Evolutionary conservation across 2,329 filamentous ascomycete species (phyloP).

Genomic region (Neophaeococcomyces mojaviensis): DNA sequence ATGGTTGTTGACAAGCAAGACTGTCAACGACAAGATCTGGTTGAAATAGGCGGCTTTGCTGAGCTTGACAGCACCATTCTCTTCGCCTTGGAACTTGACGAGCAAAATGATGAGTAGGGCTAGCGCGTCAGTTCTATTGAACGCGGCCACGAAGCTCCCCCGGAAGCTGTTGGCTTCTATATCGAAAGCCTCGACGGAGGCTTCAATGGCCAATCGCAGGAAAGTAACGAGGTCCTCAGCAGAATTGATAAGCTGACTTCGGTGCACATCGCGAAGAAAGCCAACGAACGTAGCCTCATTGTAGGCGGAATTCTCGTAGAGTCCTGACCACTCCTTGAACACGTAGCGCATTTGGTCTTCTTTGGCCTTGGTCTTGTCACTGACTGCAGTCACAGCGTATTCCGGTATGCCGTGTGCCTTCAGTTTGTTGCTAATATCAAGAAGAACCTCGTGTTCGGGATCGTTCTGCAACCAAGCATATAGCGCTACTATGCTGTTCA

Average conservation of each 20-base stretch:
- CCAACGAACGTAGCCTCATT: conserved; percentile 63
- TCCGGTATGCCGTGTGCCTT: conserved; percentile 49
- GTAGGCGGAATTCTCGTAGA: conserved; percentile 69
- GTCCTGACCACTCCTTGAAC: conserved; percentile 88
- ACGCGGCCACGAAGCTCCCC: conserved; percentile 54
- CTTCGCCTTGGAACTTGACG: conserved; percentile 62
- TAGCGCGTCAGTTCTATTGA: conserved; percentile 67
- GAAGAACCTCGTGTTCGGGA: conserved; percentile 55
- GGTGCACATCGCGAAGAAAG: conserved; percentile 79
- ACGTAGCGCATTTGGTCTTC: conserved; percentile 87
- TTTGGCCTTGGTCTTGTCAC: conserved; percentile 52
- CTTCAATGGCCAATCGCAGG: conserved; percentile 71
- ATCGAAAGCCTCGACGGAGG: conserved; percentile 71
- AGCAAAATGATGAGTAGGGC: conserved; percentile 72
- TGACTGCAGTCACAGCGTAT: conserved; percentile 46
- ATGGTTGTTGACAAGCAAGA: conserved; percentile 78
- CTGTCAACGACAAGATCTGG: conserved; percentile 66
- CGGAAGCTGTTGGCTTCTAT: conserved; percentile 55
- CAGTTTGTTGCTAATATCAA: conserved; percentile 62
- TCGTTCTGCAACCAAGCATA: conserved; percentile 76
- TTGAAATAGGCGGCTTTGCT: conserved; percentile 67
- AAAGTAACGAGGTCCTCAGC: conserved; percentile 74
- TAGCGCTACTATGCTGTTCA: conserved; percentile 70
- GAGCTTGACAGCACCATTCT: conserved; percentile 50
- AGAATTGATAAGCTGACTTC: conserved; percentile 62